Percentiles rank a stretch among this genome's conserved stretches.
Evolutionary conservation across 805 yeast genomes (phyloP).

Genomic region (Peterozyma toletana): DNA sequence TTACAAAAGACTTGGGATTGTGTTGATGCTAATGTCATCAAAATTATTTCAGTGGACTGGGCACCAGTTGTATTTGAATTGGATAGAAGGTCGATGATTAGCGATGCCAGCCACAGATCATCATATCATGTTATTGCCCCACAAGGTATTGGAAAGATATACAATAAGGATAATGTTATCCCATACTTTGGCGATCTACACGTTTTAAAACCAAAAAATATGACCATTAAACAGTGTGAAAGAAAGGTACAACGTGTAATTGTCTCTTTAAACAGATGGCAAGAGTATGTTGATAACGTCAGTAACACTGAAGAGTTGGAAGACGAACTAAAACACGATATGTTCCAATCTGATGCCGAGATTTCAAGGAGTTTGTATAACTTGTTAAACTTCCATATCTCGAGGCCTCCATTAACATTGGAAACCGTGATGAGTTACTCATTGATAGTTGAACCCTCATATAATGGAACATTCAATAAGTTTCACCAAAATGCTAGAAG

Average conservation of each 20-base stretch:
- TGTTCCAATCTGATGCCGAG: constrained; percentile 12
- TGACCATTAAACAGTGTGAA: constrained; percentile 49
- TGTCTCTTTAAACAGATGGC: constrained; percentile 79
- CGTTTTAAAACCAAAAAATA: constrained; percentile 34
- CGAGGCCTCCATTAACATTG: constrained; percentile 34
- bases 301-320: constrained; percentile 31
- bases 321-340: constrained; percentile 5
- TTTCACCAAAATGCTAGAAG: constrained; percentile 40
- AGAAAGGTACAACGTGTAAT: constrained; percentile 59
- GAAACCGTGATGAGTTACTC: constrained; percentile 59
- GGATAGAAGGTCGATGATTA: constrained; percentile 63
- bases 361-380: constrained; percentile 33
- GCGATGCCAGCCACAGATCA: constrained; percentile 47
- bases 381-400: constrained; percentile 36
- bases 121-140: constrained; percentile 77
- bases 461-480: constrained; percentile 32
- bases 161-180: constrained; percentile 69
- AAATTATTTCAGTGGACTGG: constrained; percentile 73
- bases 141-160: constrained; percentile 74
- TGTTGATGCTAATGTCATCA: constrained; percentile 53
- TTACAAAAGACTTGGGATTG: constrained; percentile 67
- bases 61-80: constrained; percentile 87
- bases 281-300: constrained; percentile 51
- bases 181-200: constrained; percentile 89
- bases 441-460: constrained; percentile 54